phyloP scores from a whole-genome alignment of 768 basidiomycete species.

The Daedalea quercina region DNA sequence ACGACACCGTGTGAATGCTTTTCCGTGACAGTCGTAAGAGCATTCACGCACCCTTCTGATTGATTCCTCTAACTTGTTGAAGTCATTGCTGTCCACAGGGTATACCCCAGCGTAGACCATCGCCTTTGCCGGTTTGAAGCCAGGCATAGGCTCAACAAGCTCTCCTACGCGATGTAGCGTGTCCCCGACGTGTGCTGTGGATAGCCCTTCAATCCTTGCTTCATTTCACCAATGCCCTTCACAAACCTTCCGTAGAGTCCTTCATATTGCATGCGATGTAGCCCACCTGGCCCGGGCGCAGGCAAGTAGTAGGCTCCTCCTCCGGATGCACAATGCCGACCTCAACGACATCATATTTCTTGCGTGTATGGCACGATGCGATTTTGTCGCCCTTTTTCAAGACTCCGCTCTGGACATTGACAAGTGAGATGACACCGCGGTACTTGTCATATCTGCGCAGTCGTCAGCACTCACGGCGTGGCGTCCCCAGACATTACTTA shows the following conservation, averaged over 20 bases:
- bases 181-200: conserved; percentile 85
- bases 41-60: conserved; percentile 65
- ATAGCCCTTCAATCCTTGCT: neutral
- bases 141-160: conserved; percentile 76
- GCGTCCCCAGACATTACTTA: conserved; percentile 29
- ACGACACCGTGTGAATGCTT: conserved; percentile 3
- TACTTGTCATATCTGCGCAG: conserved; percentile 81
- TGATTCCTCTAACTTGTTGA: conserved; percentile 92
- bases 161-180: conserved; percentile 76
- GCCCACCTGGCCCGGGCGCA: conserved; percentile 79
- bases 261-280: conserved; percentile 98
- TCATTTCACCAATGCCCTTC: too few species aligned
- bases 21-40: neutral
- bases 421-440: conserved; percentile 89
- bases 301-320: conserved; percentile 62
- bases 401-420: conserved; percentile 75
- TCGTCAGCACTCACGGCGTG: neutral
- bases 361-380: conserved; percentile 74
- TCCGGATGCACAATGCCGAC: conserved; percentile 88
- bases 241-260: conserved; percentile 81
- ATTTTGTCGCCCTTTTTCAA: conserved; percentile 92
- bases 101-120: conserved; percentile 98
- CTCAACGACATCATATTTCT: conserved; percentile 85
- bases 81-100: conserved; percentile 87
- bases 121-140: conserved; percentile 87